Evolutionary conservation across 768 basidiomycete species (phyloP).

Genomic region (Phanerochaete sordida): DNA sequence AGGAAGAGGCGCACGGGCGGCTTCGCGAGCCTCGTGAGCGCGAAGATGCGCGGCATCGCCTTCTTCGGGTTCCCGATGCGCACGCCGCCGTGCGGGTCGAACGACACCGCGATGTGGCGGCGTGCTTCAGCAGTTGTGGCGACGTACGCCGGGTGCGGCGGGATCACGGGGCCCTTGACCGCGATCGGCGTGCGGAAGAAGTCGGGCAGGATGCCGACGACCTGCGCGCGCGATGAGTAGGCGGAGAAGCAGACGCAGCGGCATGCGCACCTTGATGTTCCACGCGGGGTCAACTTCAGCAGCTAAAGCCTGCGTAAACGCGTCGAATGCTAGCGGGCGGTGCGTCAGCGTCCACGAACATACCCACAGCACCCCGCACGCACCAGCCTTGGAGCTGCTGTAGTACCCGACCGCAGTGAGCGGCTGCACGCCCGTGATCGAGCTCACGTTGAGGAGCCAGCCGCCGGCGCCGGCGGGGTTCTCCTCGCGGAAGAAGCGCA

Average conservation of each 20-base stretch:
- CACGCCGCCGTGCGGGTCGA: not conserved
- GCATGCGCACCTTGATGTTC: conserved; percentile 39
- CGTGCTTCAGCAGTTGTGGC: not conserved
- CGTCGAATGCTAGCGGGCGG: conserved; percentile 27
- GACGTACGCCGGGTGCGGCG: not conserved
- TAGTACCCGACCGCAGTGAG: conserved; percentile 5
- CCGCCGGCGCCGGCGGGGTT: conserved; percentile 34
- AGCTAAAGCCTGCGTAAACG: conserved; percentile 34
- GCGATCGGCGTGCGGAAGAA: not conserved
- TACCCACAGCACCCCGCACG: too few species aligned
- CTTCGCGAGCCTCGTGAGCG: not conserved
- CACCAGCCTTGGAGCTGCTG: conserved; percentile 12
- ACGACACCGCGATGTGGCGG: not conserved
- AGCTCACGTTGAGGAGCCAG: conserved; percentile 5
- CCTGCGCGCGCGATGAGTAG: not conserved
- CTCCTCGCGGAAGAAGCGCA: conserved; percentile 34
- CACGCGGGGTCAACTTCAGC: conserved; percentile 42
- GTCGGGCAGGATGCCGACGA: not conserved
- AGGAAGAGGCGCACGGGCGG: conserved; percentile 10
- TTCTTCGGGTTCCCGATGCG: not conserved
- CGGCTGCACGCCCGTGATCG: not conserved
- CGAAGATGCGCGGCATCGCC: conserved; percentile 4
- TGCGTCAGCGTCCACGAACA: too few species aligned
- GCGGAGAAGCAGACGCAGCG: conserved; percentile 26
- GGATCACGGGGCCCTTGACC: not conserved